Percentiles rank a stretch among this genome's conserved stretches.
phyloP scores from a whole-genome alignment of 2,329 filamentous ascomycete species.

The Niveomyces coronatus region DNA sequence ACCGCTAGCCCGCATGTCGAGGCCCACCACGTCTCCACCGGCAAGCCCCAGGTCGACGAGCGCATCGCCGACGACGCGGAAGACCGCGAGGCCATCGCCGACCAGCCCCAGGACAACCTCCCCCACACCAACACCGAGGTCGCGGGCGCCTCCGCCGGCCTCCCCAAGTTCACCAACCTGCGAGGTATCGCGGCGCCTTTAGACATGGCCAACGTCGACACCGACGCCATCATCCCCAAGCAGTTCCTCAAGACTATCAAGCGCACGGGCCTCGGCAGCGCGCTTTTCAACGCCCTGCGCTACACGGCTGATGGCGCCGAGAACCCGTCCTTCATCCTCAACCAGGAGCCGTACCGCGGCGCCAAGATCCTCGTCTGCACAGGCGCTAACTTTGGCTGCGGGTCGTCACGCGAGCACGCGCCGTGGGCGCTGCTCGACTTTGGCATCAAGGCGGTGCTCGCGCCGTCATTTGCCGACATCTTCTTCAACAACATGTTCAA shows the following conservation, averaged over 20 bases:
- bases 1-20: constrained; percentile 49
- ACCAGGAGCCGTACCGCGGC: constrained; percentile 74
- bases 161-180: constrained; percentile 74
- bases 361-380: constrained; percentile 87
- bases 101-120: constrained; percentile 52
- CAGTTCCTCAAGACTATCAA: constrained; percentile 99
- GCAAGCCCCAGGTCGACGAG: constrained; percentile 43
- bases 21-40: constrained; percentile 31
- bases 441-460: constrained; percentile 88
- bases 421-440: constrained; percentile 97
- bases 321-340: constrained; percentile 77
- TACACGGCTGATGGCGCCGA: constrained; percentile 65
- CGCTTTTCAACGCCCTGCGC: constrained; percentile 78
- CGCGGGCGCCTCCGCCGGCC: constrained; percentile 41
- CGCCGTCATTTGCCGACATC: constrained; percentile 65
- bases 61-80: constrained; percentile 39
- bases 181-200: constrained; percentile 83
- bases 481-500: constrained; percentile 99
- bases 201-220: constrained; percentile 86
- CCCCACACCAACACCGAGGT: constrained; percentile 54
- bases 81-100: constrained; percentile 42
- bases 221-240: constrained; percentile 98
- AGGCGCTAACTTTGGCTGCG: constrained; percentile 91
- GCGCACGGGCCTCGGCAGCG: constrained; percentile 81
- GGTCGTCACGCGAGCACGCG: constrained; percentile 85